Evolutionary conservation across 2,329 filamentous ascomycete species (phyloP), one percentile per base, ranked within the genome.

Genomic region (Colletotrichum navitas): DNA sequence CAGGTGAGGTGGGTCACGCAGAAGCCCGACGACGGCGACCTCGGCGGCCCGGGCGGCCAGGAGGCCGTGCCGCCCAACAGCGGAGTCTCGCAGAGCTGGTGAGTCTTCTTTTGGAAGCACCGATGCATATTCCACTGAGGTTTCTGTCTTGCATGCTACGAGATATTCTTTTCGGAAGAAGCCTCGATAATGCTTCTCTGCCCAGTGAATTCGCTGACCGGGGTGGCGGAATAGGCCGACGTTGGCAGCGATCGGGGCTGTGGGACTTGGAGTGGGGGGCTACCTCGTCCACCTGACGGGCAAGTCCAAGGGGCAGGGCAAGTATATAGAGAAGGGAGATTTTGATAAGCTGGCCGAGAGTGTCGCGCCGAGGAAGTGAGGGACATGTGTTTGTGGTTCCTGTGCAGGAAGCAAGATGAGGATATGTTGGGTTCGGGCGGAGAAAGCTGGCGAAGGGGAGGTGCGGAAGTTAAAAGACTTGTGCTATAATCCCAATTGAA

Each of bases 31-130:
- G 69, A 72, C 8, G 71, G 72, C 29, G 71, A 73, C 32, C 60
- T 74, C 39, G 73, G 71, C 21, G 73, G 70, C 0, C 72, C 72
- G 18, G 66, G 66, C 1, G 72, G 72, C 1, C 72, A 74, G 45
- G 72, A 74, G 16, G 66, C 70, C 1, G 24, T 73, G 10, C 71
- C 71, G 32, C 32, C 67, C 0, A 54, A 12, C 8, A 67, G 67
- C 45, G 62, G 67, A 4, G 5, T 32, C 2, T 54, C 62, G 5
- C 72, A 74, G 34, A 72, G 71, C 55, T 70, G 65, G 72, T 74
- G 55, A 29, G 32, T 32, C 7, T 34, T n/a, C 14, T 41, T 45
- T n/a, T n/a, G 43, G 43, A n/a, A 45, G 18, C 3, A 21, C 43
- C 18, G 21, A 45, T 21, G 43, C 18, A 45, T 45, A 11, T n/a